phyloP scores from a whole-genome alignment of 2,329 filamentous ascomycete genomes.

The Chaetothyriales sp. region DNA sequence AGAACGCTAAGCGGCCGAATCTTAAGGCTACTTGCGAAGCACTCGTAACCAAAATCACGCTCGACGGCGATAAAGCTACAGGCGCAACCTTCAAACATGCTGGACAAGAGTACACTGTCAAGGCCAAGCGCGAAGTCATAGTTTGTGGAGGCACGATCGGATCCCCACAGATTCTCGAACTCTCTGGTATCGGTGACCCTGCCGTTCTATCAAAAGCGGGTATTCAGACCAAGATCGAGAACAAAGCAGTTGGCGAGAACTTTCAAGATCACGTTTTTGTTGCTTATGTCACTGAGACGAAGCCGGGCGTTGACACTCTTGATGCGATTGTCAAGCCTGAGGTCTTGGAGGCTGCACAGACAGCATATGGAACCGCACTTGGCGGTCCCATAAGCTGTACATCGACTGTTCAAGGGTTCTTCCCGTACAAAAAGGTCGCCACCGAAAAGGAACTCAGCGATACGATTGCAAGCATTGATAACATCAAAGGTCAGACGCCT shows the following conservation, averaged over 20 bases:
- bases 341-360: constrained; percentile 22
- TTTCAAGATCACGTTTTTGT: constrained; percentile 32
- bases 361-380: constrained; percentile 21
- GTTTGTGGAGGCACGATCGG: constrained; percentile 45
- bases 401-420: constrained; percentile 26
- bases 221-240: constrained; percentile 30
- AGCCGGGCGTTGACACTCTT: constrained; percentile 21
- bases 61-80: constrained; percentile 19
- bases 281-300: constrained; percentile 15
- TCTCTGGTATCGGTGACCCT: constrained; percentile 45
- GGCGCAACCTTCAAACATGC: constrained; percentile 32
- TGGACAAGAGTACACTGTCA: constrained; percentile 25
- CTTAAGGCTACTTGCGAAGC: constrained; percentile 35
- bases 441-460: constrained; percentile 22
- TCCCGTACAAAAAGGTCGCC: constrained; percentile 24
- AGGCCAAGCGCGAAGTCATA: constrained; percentile 38
- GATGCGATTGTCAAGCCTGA: constrained; percentile 25
- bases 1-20: constrained; percentile 28
- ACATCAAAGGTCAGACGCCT: constrained; percentile 20
- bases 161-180: constrained; percentile 45
- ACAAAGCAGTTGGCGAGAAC: constrained; percentile 35
- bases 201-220: constrained; percentile 28
- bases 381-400: constrained; percentile 21
- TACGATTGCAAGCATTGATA: constrained; percentile 20
- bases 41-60: constrained; percentile 24